These are phyloP conservation scores for Pholiota adiposa DNA, from an alignment of 1,284 basidiomycete species.

Conservation along the genomic window DNA sequence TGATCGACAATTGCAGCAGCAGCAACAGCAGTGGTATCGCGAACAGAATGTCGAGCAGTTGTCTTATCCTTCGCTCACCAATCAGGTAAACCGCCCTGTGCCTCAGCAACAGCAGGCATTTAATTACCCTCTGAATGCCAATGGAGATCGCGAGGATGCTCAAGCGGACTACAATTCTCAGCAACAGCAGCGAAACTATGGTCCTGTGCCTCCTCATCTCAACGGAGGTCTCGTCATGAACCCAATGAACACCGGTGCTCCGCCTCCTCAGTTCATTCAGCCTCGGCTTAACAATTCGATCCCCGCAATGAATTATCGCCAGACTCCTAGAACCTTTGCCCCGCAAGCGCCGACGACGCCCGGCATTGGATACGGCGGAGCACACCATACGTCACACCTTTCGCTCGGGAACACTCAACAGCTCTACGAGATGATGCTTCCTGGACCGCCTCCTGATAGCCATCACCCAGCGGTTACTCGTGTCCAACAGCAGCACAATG, in stretches of 20 bases:
- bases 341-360: slow-evolving; percentile 60
- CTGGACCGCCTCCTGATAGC: slow-evolving; percentile 54
- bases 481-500: slow-evolving; percentile 75
- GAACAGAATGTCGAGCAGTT: slow-evolving; percentile 58
- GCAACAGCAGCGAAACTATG: slow-evolving; percentile 62
- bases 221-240: slow-evolving; percentile 19
- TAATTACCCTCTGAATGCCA: slow-evolving; percentile 29
- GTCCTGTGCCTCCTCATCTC: slow-evolving; percentile 39
- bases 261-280: slow-evolving; percentile 48
- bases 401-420: slow-evolving; percentile 74
- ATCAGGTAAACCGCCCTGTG: slow-evolving; percentile 49
- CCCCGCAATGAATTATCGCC: slow-evolving; percentile 56
- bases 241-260: slow-evolving; percentile 21
- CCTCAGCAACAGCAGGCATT: slow-evolving; percentile 43
- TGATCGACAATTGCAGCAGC: slow-evolving; percentile 40
- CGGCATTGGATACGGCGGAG: slow-evolving; percentile 56
- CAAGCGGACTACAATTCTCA: slow-evolving; percentile 61
- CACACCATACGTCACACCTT: slow-evolving; percentile 60
- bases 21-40: slow-evolving; percentile 49
- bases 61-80: slow-evolving; percentile 70
- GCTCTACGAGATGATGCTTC: slow-evolving; percentile 78
- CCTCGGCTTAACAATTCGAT: slow-evolving; percentile 51
- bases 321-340: slow-evolving; percentile 58
- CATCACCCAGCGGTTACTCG: slow-evolving; percentile 68
- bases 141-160: slow-evolving; percentile 52